Base-by-base conservation (phyloP, 345 rosid genomes). In the Gossypium australe region DNA sequence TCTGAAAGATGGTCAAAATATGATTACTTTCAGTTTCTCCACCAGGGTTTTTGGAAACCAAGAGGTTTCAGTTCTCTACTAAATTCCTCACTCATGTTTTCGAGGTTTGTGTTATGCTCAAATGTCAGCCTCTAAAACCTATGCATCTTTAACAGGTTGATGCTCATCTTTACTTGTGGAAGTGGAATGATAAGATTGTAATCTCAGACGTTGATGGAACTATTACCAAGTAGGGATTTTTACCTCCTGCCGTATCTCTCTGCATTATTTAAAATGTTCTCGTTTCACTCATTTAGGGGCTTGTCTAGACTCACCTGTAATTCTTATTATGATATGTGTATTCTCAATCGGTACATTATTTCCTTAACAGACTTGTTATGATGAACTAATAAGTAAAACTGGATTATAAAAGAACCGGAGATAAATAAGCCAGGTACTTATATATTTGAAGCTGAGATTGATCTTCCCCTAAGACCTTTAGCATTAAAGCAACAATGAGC, bases 191-290 rank as follows among this genome's bases (percentile, higher is more conserved):
- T 20, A 84, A 87, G 70, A 94, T 94, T 79, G 98, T 94, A 51
- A 92, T 94, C 73, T 94, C 98, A 62, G 98, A 94, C 75, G 98
- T 94, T 58, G 98, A 94, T 84, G 98, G 98, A 78, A 94, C 98
- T 67, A 94, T 94, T 87, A 94, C 98, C 67, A 94, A 88, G 98
- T 94, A 83, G 53, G 86, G 70, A 57, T 63, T 44, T 34, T 14
- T 41, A 11, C 59, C 44, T 63, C 24, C 24, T 44, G 44, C 45
- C 45, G 12, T 34, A 43, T 29, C 16, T 24, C 57, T 69, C 9
- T 9, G 24, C 9, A 49, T 27, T 49, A 69, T 69, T 69, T 24
- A 12, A 67, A 47, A 2, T 49, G 24, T 51, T 69, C 4, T 68
- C 7, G 72, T 49, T 68, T 64, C 27, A 41, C 48, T 4, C 69